A percentile compares a stretch with the other conserved stretches of the same genome.
phyloP scores from a whole-genome alignment of 2,329 filamentous ascomycete genomes.

The Talaromyces islandicus region DNA sequence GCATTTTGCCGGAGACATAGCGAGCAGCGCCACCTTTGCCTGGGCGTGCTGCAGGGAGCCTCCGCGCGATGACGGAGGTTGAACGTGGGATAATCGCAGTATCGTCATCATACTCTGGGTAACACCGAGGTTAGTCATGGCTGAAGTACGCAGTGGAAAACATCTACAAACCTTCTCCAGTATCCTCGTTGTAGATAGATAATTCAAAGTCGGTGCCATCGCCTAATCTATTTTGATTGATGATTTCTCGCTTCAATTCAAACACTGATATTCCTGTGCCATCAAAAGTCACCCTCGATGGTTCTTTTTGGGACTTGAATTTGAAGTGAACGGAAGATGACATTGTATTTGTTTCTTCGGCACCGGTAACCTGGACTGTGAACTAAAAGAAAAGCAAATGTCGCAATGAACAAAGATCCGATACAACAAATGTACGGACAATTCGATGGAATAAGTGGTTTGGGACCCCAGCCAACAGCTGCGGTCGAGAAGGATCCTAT shows the following conservation, averaged over 20 bases:
- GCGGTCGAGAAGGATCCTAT: conserved; percentile 2
- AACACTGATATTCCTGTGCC: conserved; percentile 97
- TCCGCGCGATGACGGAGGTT: conserved; percentile 83
- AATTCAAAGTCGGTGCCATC: conserved; percentile 96
- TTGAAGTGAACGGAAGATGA: conserved; percentile 99
- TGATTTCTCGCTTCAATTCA: conserved; percentile 98
- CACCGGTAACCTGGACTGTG: conserved; percentile 19
- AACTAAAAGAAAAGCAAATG: conserved; percentile 14
- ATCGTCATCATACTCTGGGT: conserved; percentile 88
- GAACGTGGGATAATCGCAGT: conserved; percentile 95
- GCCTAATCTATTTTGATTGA: conserved; percentile 84
- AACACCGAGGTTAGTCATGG: neutral
- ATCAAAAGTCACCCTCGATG: conserved; percentile 90
- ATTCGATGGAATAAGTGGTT: conserved; percentile 1
- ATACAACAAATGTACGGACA: conserved; percentile 13
- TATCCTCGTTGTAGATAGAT: conserved; percentile 87
- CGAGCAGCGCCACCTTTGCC: conserved; percentile 86
- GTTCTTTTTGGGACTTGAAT: conserved; percentile 98
- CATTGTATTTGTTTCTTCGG: conserved; percentile 55
- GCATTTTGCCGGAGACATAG: conserved; percentile 96
- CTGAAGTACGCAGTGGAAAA: neutral
- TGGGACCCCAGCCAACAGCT: conserved; percentile 1
- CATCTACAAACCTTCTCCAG: conserved; percentile 69
- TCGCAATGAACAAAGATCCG: conserved; percentile 9
- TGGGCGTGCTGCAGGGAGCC: conserved; percentile 74